Evolutionary conservation across 2,329 filamentous ascomycete genomes (phyloP).

Genomic region (Pseudopyricularia cyperi): DNA sequence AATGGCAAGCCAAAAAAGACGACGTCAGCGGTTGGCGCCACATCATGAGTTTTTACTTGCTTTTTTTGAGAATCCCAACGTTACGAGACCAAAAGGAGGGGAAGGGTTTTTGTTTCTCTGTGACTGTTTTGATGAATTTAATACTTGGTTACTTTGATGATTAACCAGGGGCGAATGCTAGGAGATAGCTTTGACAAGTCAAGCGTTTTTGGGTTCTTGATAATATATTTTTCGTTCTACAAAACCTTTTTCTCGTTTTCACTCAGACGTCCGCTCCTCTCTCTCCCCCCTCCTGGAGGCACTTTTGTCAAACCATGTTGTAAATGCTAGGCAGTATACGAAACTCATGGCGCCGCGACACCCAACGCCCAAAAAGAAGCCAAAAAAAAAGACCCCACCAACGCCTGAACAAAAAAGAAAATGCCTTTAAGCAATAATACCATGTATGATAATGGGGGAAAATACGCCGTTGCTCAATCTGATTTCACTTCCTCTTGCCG

Average conservation of each 20-base stretch:
- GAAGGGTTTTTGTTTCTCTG: neutral
- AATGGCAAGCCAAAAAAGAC: too few species aligned
- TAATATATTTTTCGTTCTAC: neutral
- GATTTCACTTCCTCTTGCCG: constrained; percentile 32
- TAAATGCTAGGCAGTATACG: neutral
- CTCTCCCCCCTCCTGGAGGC: neutral
- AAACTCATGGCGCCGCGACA: neutral
- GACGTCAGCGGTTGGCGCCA: too few species aligned
- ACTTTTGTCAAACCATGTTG: too few species aligned
- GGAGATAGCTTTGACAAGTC: neutral
- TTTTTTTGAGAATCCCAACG: too few species aligned
- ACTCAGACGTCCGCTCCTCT: too few species aligned
- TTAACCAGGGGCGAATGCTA: neutral
- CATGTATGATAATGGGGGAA: neutral
- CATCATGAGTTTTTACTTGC: too few species aligned
- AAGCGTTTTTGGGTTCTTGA: neutral
- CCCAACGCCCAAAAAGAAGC: neutral
- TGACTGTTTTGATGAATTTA: neutral
- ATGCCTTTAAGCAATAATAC: neutral
- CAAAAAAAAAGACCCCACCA: neutral
- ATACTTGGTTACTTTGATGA: neutral
- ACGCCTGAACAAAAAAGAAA: neutral
- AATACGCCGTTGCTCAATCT: too few species aligned
- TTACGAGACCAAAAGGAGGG: neutral
- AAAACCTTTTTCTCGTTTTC: neutral